Base-by-base conservation (phyloP, 495 filamentous ascomycete species). In the Zalerion maritima region DNA sequence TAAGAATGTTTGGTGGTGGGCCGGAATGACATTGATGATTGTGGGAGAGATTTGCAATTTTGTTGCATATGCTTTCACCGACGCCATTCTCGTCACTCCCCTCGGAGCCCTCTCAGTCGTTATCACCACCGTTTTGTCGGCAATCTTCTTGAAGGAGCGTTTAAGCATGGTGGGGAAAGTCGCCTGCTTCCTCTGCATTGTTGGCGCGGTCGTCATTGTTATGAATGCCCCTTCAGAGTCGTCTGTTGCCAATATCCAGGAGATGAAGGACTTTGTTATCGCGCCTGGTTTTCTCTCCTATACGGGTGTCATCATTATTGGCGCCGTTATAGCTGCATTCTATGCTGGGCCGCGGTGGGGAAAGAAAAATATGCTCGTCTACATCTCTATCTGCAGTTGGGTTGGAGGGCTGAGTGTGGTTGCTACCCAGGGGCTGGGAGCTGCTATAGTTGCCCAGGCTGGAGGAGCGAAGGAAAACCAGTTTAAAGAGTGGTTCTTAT, bases 401-500 rank as follows among this genome's bases (percentile, higher is more conserved):
- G 75, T 94, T 37, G 89, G 89, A 41, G 89, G 89, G 3, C 60
- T 96, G 46, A 94, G 84, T 52, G 91, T 96, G 4, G 89, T 96
- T 26, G 78, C 81, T 14, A 97, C 84, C 1, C 91, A 96, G 56
- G 89, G 89, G 8, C 58, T 97, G 30, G 89, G 89, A 25, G 75
- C 89, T 28, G 89, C 89, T 13, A 82, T 97, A 37, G 66, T 94
- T 15, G 75, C 87, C 10, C 84, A 94, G 57, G 75, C 77, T 20
- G 65, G 69, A 17, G 89, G 86, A 12, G 57, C 43, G 3, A 64
- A 71, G 15, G n/a, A n/a, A n/a, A 51, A 66, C 14, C 91, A 97
- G 64, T 97, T 92, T 50, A 94, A 94, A 46, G 71, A 96, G 49
- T 94, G 86, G 86, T 97, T 97, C 52, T 49, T 87, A 21, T 97